A percentile compares a stretch with the other conserved stretches of the same genome.
Conservation (phyloP, 345 rosid species). For the Dipteronia sinensis region DNA sequence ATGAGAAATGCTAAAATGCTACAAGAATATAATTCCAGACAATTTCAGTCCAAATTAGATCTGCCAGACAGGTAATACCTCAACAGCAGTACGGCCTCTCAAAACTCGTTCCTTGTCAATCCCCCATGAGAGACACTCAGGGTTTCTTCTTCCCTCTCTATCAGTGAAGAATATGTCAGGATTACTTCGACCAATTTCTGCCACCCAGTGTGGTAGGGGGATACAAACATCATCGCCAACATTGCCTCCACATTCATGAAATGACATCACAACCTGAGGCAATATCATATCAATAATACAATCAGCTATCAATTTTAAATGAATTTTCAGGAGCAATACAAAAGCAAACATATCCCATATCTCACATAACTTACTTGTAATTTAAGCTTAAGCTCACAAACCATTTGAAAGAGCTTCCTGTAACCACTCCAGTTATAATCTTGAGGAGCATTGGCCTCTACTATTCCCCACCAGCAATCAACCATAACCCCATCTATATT, state of each 20-base stretch:
- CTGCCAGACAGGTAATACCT: slow-evolving; percentile 51
- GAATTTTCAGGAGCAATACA: slow-evolving; percentile 13
- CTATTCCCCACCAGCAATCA: slow-evolving; percentile 99
- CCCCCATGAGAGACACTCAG: slow-evolving; percentile 99
- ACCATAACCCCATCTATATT: slow-evolving; percentile 85
- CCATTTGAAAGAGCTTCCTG: slow-evolving; percentile 75
- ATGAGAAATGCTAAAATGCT: not conserved
- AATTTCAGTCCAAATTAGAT: slow-evolving; percentile 12
- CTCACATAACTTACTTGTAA: slow-evolving; percentile 63
- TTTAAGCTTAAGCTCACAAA: slow-evolving; percentile 80
- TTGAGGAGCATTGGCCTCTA: slow-evolving; percentile 83
- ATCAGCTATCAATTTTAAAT: slow-evolving; percentile 20
- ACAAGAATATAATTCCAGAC: slow-evolving; percentile 14
- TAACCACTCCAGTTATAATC: slow-evolving; percentile 97
- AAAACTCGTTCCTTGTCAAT: slow-evolving; percentile 89
- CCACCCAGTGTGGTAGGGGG: slow-evolving; percentile 97
- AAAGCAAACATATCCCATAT: slow-evolving; percentile 9
- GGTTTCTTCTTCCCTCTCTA: slow-evolving; percentile 93
- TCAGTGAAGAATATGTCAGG: slow-evolving; percentile 96
- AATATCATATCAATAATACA: slow-evolving; percentile 29
- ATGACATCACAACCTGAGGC: slow-evolving; percentile 90
- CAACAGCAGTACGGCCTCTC: slow-evolving; percentile 91
- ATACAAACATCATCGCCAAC: slow-evolving; percentile 98
- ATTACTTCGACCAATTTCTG: slow-evolving; percentile 89
- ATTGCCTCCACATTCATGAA: slow-evolving; percentile 98